Evolutionary conservation across 2,329 filamentous ascomycete species (phyloP), one percentile per base, ranked within the genome.

Genomic region (Fusarium cicatricum): DNA sequence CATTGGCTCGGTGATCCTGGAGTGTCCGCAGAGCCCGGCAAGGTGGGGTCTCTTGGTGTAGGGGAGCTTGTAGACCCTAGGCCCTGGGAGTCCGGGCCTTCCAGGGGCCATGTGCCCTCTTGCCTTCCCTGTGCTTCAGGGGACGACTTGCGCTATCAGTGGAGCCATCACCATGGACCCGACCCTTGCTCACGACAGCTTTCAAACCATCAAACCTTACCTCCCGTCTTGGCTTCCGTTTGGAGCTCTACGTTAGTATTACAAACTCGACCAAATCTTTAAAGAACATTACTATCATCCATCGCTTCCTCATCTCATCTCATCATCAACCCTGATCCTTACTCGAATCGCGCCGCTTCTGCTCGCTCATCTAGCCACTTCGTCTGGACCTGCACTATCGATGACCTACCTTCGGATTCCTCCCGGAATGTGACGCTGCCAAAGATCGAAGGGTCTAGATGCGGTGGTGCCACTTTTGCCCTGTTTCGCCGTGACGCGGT

Each of bases 301-400:
- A 32, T 45, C 31, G 23, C 34, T 45, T 36, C 11, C 36, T 45
- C 31, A 45, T 45, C 42, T 45, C 42, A 45, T 45, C 42, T 45
- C 32, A 45, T 31, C 31, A 45, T 34, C 16, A 19, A 36, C 42
- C 31, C 21, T 45, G 32, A 45, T 45, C 42, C 42, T 19, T 36
- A 15, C 29, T 23, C 11, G 9, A 9, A 26, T 39, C 37, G 19
- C 37, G 21, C 21, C 19, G 11, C 17, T n/a, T 12, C 32, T 34
- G 32, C 32, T 9, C 32, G 8, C 8, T 12, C 3, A 32, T 8
- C 28, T 19, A 21, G 9, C 40, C 40, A 32, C 17, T 33, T 19
- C 29, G 11, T 21, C 41, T n/a, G 6, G 16, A n/a, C n/a, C n/a
- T n/a, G n/a, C n/a, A 17, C 34, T 32, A 43, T 43, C 14, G 14